Percentiles rank a stretch among this genome's conserved stretches.
Conservation (phyloP, 192 early-diverging fungal genomes). For the Lobosporangium transversale region DNA sequence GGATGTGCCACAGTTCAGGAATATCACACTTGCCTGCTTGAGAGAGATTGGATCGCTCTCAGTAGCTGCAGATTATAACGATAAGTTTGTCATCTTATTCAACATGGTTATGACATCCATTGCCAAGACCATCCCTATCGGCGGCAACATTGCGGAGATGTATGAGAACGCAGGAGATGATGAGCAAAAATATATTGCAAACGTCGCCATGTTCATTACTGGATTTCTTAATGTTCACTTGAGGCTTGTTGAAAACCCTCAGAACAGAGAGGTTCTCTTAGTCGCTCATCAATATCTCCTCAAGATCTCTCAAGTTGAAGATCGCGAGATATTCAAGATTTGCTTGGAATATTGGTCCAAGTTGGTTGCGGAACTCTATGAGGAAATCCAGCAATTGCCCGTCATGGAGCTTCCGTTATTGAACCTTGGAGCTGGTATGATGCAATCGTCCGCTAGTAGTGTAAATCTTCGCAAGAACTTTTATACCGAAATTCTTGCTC, state of each 20-base stretch:
- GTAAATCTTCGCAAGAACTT: conserved; percentile 74
- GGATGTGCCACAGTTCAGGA: conserved; percentile 86
- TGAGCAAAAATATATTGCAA: conserved; percentile 97
- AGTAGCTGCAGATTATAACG: conserved; percentile 81
- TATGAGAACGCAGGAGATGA: conserved; percentile 88
- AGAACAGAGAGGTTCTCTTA: conserved; percentile 65
- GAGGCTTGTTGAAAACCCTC: conserved; percentile 67
- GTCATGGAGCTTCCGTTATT: conserved; percentile 64
- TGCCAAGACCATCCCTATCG: conserved; percentile 73
- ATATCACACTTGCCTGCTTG: conserved; percentile 94
- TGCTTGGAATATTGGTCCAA: conserved; percentile 98
- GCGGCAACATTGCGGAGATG: conserved; percentile 75
- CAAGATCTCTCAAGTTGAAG: conserved; percentile 90
- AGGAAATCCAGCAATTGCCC: conserved; percentile 77
- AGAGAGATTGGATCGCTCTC: conserved; percentile 96
- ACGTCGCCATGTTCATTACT: conserved; percentile 92
- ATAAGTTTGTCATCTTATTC: conserved; percentile 90
- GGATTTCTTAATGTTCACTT: conserved; percentile 77
- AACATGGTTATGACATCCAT: conserved; percentile 79
- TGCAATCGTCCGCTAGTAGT: conserved; percentile 54
- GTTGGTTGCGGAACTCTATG: conserved; percentile 90
- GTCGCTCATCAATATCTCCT: conserved; percentile 92
- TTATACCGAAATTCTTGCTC: conserved; percentile 86
- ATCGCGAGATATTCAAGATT: conserved; percentile 98
- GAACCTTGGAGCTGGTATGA: conserved; percentile 64